Evolutionary conservation across 257 asterid genomes (phyloP).

Genomic region (Anisodus tanguticus): DNA sequence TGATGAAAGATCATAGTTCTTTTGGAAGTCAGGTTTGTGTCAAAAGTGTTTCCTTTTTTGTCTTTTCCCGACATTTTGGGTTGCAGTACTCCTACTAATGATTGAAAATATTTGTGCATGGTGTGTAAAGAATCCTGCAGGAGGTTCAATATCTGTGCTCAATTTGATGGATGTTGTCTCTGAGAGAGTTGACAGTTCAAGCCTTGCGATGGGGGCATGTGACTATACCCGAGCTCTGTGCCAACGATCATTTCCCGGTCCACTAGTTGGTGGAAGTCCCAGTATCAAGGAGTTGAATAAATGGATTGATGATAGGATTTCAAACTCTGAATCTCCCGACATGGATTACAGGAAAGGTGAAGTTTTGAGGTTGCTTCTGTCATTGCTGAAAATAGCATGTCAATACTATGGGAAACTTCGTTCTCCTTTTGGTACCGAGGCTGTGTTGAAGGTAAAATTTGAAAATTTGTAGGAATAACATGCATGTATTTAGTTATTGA

Average conservation of each 20-base stretch:
- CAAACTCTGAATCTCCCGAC: conserved; percentile 52
- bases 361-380: conserved; percentile 75
- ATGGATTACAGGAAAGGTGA: conserved; percentile 65
- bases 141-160: conserved; percentile 72
- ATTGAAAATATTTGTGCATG: conserved; percentile 37
- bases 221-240: conserved; percentile 72
- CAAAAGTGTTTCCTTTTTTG: conserved; percentile 29
- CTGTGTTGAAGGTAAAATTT: conserved; percentile 57
- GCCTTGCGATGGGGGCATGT: conserved; percentile 49
- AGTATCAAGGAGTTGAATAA: conserved; percentile 76
- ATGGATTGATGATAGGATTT: conserved; percentile 89
- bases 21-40: conserved; percentile 76
- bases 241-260: conserved; percentile 78
- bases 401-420: conserved; percentile 90
- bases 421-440: conserved; percentile 85
- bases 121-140: conserved; percentile 64
- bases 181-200: conserved; percentile 46
- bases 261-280: conserved; percentile 84
- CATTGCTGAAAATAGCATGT: conserved; percentile 80
- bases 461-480: not conserved
- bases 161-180: conserved; percentile 73
- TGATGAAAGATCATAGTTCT: conserved; percentile 62
- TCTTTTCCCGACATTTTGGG: not conserved
- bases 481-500: conserved; percentile 4
- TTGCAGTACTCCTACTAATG: conserved; percentile 28